A percentile compares a stretch with the other conserved stretches of the same genome.
These are phyloP conservation scores for Selaginella tamariscina DNA, from an alignment of 75 land plant species.

Conservation along the genomic window DNA sequence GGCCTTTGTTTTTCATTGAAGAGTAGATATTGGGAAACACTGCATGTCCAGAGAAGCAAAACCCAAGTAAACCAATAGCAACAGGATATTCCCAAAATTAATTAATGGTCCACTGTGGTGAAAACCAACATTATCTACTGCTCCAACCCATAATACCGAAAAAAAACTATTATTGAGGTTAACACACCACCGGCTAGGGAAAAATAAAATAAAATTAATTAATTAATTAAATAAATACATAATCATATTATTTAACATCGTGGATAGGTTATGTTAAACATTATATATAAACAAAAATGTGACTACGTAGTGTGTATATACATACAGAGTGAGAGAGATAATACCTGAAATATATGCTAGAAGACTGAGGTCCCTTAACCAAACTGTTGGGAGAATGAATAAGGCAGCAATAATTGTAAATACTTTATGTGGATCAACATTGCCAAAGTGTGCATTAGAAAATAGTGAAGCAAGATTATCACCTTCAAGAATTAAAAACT, in stretches of 20 bases:
- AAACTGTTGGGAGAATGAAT: slow-evolving; percentile 3
- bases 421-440: not conserved
- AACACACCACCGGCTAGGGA: not conserved
- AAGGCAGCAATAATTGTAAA: not conserved
- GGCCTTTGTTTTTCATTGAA: slow-evolving; percentile 3
- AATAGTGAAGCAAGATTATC: slow-evolving; percentile 8
- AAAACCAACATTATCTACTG: slow-evolving; percentile 6
- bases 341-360: slow-evolving; percentile 6
- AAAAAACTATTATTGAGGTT: not conserved
- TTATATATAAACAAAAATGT: too few relatives aligned
- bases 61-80: not conserved
- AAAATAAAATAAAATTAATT: not conserved
- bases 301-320: too few relatives aligned
- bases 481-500: slow-evolving; percentile 13
- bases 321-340: too few relatives aligned
- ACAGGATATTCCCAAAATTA: slow-evolving; percentile 7
- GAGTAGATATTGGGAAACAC: slow-evolving; percentile 9
- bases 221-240: not conserved
- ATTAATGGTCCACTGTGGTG: not conserved
- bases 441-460: not conserved
- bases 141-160: slow-evolving; percentile 5
- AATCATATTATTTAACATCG: too few relatives aligned
- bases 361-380: not conserved
- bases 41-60: slow-evolving; percentile 10
- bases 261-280: too few relatives aligned